Conservation (phyloP, 495 filamentous ascomycete genomes). For the Hypoxylon lenormandii region DNA sequence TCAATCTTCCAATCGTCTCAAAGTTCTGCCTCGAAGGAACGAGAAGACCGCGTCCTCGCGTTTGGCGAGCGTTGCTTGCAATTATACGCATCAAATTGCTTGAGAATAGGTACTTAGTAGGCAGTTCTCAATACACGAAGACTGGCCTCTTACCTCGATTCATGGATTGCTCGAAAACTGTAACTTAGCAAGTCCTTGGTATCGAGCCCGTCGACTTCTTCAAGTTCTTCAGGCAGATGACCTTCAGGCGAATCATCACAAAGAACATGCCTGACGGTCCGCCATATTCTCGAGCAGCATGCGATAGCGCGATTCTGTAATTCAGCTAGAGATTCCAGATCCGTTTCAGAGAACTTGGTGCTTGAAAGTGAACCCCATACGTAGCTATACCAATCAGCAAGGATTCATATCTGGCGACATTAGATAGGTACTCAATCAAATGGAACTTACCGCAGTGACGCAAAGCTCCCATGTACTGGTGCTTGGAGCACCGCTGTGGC, state of each 20-base stretch:
- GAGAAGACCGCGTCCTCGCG: constrained; percentile 49
- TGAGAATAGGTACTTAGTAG: constrained; percentile 39
- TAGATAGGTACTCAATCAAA: neutral
- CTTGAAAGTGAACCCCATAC: constrained; percentile 58
- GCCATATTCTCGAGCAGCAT: constrained; percentile 76
- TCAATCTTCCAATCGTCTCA: constrained; percentile 70
- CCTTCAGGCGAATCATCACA: constrained; percentile 95
- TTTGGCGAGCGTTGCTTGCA: constrained; percentile 57
- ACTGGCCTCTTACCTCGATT: constrained; percentile 74
- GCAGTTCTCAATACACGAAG: neutral
- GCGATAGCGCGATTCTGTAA: constrained; percentile 68
- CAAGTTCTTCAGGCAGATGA: constrained; percentile 77
- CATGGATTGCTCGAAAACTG: constrained; percentile 90
- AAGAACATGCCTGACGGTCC: constrained; percentile 75
- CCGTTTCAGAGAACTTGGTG: constrained; percentile 44
- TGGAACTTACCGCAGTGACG: constrained; percentile 67
- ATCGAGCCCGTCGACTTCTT: constrained; percentile 72
- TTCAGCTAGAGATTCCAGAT: constrained; percentile 56
- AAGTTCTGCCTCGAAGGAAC: constrained; percentile 61
- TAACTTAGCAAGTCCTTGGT: constrained; percentile 93
- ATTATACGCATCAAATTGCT: constrained; percentile 70
- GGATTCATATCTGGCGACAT: neutral
- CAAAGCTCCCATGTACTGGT: constrained; percentile 77
- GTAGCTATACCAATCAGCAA: constrained; percentile 51
- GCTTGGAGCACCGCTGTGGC: constrained; percentile 70